Base-by-base conservation (phyloP, 2,329 filamentous ascomycete genomes). In the Nothophaeocryptopus gaeumannii region DNA sequence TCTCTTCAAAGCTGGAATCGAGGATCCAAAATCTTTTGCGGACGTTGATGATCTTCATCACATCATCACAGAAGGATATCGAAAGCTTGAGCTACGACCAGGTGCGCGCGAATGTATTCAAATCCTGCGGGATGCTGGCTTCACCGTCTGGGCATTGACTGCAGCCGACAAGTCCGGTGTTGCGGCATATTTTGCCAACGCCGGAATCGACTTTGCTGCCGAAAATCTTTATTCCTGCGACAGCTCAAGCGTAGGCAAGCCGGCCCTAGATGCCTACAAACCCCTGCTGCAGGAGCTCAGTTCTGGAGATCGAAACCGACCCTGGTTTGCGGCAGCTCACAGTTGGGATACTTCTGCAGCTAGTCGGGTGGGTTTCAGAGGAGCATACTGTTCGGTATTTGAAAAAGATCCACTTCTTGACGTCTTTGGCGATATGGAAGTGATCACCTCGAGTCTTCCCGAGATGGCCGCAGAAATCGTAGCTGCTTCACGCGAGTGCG, bases 341-440 rank as follows among this genome's bases (percentile, higher is more conserved):
- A 75, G 75, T 69, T 81, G 78, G 79, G 78, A 82, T 66, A 77
- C 78, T 0, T 72, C 71, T n/a, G 76, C 77, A 2, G 78, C 78
- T 9, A 69, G 69, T 40, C 69, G 67, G 43, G 70, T 70, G 10
- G 77, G 14, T 3, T 38, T 12, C n/a, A 12, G 13, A 43, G 76
- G 74, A 8, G 78, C 78, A 0, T 81, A 78, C 63, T 79, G 75
- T 54, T 71, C 73, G 2, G 66, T 77, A 1, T 75, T 71, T 56
- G 78, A 81, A 58, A 71, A 73, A 44, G 77, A 81, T 57, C 62
- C 71, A 2, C 72, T 73, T 38, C 58, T 61, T 7, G 74, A 77
- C 43, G 60, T 81, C 0, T 81, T 79, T 1, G 64, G 51, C 9
- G 46, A 73, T 51, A 74, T 80, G 70, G 77, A 80, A 45, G 74